phyloP scores from a whole-genome alignment of 495 filamentous ascomycete genomes.

The Penicillium mononematosum region DNA sequence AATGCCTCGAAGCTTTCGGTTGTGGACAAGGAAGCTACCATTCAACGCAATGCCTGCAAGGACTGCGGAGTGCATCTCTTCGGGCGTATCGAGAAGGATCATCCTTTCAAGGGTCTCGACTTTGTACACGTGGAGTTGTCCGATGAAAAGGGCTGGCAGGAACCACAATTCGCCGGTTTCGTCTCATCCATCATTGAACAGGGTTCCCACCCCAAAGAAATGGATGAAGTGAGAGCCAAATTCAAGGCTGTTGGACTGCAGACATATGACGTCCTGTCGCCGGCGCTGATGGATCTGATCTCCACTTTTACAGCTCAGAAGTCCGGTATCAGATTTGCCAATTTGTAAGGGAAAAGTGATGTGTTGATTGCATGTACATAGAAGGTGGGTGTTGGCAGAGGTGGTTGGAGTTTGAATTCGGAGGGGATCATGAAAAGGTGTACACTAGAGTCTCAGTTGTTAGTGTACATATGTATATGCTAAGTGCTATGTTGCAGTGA shows the following conservation, averaged over 20 bases:
- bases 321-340: slow-evolving; percentile 28
- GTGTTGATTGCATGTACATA: neutral
- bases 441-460: neutral
- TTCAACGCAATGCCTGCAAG: slow-evolving; percentile 58
- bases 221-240: slow-evolving; percentile 49
- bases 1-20: slow-evolving; percentile 53
- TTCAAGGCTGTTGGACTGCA: slow-evolving; percentile 50
- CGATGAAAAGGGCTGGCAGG: slow-evolving; percentile 57
- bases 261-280: slow-evolving; percentile 56
- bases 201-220: slow-evolving; percentile 52
- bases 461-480: neutral
- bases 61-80: slow-evolving; percentile 56
- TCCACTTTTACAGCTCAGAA: slow-evolving; percentile 54
- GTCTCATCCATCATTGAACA: slow-evolving; percentile 62
- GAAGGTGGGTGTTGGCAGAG: neutral
- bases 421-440: neutral
- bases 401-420: slow-evolving; percentile 1
- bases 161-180: slow-evolving; percentile 62
- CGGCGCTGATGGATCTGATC: slow-evolving; percentile 58
- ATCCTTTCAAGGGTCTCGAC: slow-evolving; percentile 61
- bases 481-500: neutral
- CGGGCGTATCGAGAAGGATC: slow-evolving; percentile 59
- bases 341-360: slow-evolving; percentile 13
- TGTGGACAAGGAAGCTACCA: slow-evolving; percentile 51
- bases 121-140: slow-evolving; percentile 62